phyloP scores from a whole-genome alignment of 2,329 filamentous ascomycete genomes.

The Fusarium duplospermum region DNA sequence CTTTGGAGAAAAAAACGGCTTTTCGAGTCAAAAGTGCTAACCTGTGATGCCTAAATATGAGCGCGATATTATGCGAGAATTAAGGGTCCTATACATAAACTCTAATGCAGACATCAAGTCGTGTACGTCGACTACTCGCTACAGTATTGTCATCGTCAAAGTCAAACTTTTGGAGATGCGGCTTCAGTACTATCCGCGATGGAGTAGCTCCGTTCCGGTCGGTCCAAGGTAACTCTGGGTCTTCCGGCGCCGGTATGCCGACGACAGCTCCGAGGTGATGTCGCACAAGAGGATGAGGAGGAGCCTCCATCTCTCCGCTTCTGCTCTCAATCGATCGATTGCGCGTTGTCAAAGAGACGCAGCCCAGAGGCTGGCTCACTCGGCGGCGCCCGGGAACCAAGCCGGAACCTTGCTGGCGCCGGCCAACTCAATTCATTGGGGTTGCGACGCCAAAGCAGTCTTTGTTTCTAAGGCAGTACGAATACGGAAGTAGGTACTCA shows the following conservation, averaged over 20 bases:
- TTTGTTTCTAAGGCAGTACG: conserved; percentile 23
- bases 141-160: conserved; percentile 15
- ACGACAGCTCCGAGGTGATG: conserved; percentile 3
- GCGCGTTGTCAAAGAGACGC: conserved; percentile 21
- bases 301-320: conserved; percentile 9
- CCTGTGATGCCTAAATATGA: conserved; percentile 17
- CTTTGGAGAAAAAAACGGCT: not conserved
- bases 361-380: not conserved
- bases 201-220: conserved; percentile 5
- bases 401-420: conserved; percentile 32
- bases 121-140: conserved; percentile 1
- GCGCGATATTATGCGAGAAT: conserved; percentile 13
- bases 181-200: conserved; percentile 15
- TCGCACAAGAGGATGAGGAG: not conserved
- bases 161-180: conserved; percentile 28
- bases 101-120: conserved; percentile 4
- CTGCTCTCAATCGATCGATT: not conserved
- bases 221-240: conserved; percentile 29
- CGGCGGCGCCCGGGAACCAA: conserved; percentile 16
- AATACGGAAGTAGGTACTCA: conserved; percentile 11
- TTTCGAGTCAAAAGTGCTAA: not conserved
- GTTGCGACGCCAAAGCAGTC: conserved; percentile 12
- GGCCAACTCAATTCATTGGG: conserved; percentile 35
- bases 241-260: conserved; percentile 9
- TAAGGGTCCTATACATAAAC: conserved; percentile 16